Evolutionary conservation across 225 moss, liverwort and hornwort species (phyloP).

Genomic region (Rhytidiadelphus loreus): DNA sequence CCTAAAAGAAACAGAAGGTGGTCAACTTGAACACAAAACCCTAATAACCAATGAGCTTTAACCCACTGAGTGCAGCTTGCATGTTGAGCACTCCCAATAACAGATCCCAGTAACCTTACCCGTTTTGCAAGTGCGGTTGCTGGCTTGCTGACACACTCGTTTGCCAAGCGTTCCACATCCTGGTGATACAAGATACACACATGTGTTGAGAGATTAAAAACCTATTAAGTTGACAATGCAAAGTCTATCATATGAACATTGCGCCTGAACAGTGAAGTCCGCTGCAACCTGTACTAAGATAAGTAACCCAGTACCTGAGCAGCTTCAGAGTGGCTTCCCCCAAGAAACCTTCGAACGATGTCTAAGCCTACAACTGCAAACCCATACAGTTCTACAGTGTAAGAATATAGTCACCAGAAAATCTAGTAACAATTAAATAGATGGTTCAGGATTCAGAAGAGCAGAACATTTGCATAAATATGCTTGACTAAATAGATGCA

Average conservation of each 20-base stretch:
- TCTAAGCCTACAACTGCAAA: constrained; percentile 80
- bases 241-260: background rate
- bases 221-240: background rate
- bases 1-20: background rate
- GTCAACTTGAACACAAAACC: background rate
- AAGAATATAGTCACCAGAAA: background rate
- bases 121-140: constrained; percentile 82
- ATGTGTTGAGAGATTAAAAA: background rate
- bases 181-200: constrained; percentile 12
- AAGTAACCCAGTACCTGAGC: constrained; percentile 44
- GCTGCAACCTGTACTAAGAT: background rate
- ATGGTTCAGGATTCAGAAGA: background rate
- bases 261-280: background rate
- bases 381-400: constrained; percentile 23
- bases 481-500: background rate
- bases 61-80: background rate
- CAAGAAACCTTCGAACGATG: constrained; percentile 79
- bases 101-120: constrained; percentile 23
- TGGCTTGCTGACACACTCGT: constrained; percentile 32
- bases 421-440: background rate
- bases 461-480: background rate
- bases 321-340: constrained; percentile 52
- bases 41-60: background rate
- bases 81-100: background rate
- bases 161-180: constrained; percentile 61